Percentiles rank a stretch among this genome's conserved stretches.
phyloP scores from a whole-genome alignment of 768 basidiomycete genomes.

The Tephrocybe sp. region DNA sequence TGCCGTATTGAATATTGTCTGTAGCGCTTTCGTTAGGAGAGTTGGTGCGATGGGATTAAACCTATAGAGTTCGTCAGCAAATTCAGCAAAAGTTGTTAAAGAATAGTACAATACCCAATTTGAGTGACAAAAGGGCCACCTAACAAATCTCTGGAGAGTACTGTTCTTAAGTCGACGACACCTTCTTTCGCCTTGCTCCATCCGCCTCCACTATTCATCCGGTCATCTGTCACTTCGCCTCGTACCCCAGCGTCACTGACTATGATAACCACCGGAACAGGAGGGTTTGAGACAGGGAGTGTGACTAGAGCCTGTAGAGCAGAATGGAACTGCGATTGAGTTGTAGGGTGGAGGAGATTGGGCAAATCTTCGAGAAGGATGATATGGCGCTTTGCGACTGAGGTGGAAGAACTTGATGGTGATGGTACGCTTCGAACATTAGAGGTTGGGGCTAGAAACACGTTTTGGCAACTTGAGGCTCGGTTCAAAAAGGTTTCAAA shows the following conservation, averaged over 20 bases:
- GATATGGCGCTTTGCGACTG: constrained; percentile 42
- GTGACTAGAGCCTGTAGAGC: constrained; percentile 57
- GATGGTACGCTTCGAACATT: constrained; percentile 8
- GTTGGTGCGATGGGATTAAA: constrained; percentile 94
- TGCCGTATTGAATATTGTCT: constrained; percentile 43
- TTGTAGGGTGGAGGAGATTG: constrained; percentile 75
- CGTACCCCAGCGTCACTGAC: constrained; percentile 81
- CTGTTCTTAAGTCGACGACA: constrained; percentile 65
- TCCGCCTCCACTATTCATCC: constrained; percentile 34
- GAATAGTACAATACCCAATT: constrained; percentile 50
- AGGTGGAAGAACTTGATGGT: constrained; percentile 9
- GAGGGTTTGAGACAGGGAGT: constrained; percentile 27
- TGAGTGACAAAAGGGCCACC: constrained; percentile 75
- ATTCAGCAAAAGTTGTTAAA: background rate
- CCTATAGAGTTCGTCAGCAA: constrained; percentile 34
- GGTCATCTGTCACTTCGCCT: constrained; percentile 59
- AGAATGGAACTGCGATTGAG: constrained; percentile 70
- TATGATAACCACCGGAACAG: constrained; percentile 75
- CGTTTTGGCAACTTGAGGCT: constrained; percentile 55
- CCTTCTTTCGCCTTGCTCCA: constrained; percentile 45
- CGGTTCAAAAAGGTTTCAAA: constrained; percentile 75
- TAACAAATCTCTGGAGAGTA: constrained; percentile 67
- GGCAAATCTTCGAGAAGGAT: constrained; percentile 90
- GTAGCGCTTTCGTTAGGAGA: constrained; percentile 76
- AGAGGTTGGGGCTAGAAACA: constrained; percentile 34